Percentiles rank a stretch among this genome's conserved stretches.
Evolutionary conservation across 306 rosid genomes (phyloP).

Genomic region (Lagenaria siceraria): DNA sequence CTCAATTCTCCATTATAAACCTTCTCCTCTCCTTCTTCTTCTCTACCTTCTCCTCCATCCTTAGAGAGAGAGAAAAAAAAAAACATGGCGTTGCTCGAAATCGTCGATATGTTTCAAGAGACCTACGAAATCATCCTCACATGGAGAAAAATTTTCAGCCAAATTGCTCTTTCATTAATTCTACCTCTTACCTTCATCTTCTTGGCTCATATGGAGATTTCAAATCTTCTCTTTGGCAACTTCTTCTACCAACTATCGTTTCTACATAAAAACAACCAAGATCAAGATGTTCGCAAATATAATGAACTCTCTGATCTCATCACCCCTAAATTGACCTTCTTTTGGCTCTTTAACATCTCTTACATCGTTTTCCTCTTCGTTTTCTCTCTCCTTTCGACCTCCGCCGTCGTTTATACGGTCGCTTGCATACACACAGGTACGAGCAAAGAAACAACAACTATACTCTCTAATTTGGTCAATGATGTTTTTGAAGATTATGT

Average conservation of each 20-base stretch:
- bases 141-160: slow-evolving; percentile 23
- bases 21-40: not conserved
- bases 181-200: slow-evolving; percentile 21
- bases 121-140: slow-evolving; percentile 13
- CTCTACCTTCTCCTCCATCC: not conserved
- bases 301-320: not conserved
- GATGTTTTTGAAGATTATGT: too few species aligned
- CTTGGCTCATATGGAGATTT: slow-evolving; percentile 16
- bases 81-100: slow-evolving; percentile 9
- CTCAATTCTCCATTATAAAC: not conserved
- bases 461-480: not conserved
- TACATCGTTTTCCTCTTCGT: slow-evolving; percentile 17
- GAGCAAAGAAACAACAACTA: not conserved
- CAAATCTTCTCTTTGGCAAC: slow-evolving; percentile 14
- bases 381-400: slow-evolving; percentile 25
- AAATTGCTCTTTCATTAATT: slow-evolving; percentile 15
- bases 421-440: slow-evolving; percentile 14
- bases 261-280: not conserved
- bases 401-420: slow-evolving; percentile 20
- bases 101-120: slow-evolving; percentile 17
- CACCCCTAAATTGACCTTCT: slow-evolving; percentile 6
- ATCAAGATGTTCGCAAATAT: not conserved
- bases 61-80: not conserved
- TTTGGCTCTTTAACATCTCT: slow-evolving; percentile 20
- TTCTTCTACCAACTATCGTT: not conserved